A percentile compares a stretch with the other conserved stretches of the same genome.
These are phyloP conservation scores for Exophiala xenobiotica DNA, from an alignment of 2,329 filamentous ascomycete species.

Conservation along the genomic window DNA sequence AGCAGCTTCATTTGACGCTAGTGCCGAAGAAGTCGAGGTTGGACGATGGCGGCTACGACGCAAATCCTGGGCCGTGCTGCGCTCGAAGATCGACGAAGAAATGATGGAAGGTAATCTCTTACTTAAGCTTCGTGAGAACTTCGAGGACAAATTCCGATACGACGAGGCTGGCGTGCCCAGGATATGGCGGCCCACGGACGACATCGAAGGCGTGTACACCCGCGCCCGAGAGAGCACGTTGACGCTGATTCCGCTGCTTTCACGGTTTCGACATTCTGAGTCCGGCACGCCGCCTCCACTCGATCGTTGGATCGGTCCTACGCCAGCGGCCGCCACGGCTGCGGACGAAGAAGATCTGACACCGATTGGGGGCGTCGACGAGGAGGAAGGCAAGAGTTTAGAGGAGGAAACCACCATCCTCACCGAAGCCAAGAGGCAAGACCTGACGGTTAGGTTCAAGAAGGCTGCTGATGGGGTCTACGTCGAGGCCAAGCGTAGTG, in stretches of 20 bases:
- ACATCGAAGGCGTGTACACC: conserved; percentile 95
- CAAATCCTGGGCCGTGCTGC: conserved; percentile 90
- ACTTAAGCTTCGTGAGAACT: conserved; percentile 94
- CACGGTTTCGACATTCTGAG: conserved; percentile 74
- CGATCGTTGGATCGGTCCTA: conserved; percentile 75
- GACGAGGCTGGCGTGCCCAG: conserved; percentile 91
- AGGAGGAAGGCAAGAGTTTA: conserved; percentile 88
- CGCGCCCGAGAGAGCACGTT: conserved; percentile 89
- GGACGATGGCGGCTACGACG: conserved; percentile 88
- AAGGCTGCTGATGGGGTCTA: conserved; percentile 98
- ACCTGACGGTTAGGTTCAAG: conserved; percentile 92
- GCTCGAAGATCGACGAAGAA: conserved; percentile 91
- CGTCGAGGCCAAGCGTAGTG: conserved; percentile 94
- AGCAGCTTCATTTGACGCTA: conserved; percentile 91
- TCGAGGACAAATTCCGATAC: conserved; percentile 98
- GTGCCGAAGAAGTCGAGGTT: conserved; percentile 83
- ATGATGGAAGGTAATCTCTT: conserved; percentile 97
- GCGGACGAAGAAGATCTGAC: conserved; percentile 87
- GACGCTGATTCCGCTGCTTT: conserved; percentile 82
- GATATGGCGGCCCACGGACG: conserved; percentile 94
- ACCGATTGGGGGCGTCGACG: conserved; percentile 90
- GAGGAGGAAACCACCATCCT: conserved; percentile 98
- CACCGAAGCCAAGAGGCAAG: conserved; percentile 82
- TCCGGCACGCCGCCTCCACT: conserved; percentile 76
- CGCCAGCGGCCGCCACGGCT: conserved; percentile 70